Conservation (phyloP, 2,329 filamentous ascomycete genomes). For the Neonectria coccinea region DNA sequence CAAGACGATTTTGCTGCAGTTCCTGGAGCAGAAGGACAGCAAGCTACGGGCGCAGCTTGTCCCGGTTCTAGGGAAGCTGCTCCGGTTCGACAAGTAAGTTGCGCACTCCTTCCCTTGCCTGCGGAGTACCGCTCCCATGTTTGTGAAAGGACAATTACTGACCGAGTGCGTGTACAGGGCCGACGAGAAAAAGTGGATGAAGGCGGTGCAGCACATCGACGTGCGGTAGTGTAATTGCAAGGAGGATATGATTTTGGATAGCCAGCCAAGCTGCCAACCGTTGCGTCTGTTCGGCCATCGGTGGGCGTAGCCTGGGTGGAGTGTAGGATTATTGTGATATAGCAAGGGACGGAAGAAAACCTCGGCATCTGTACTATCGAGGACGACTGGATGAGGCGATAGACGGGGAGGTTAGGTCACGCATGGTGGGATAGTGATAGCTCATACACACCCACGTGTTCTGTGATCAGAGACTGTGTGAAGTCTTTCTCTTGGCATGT, state of each 20-base stretch:
- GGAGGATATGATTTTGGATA: conserved; percentile 8
- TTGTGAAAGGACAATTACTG: conserved; percentile 8
- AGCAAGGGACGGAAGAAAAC: background rate
- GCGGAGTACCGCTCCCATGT: background rate
- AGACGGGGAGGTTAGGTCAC: conserved; percentile 1
- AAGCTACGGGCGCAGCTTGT: conserved; percentile 81
- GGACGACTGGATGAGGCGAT: conserved; percentile 8
- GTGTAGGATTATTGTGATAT: conserved; percentile 38
- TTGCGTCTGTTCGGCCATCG: background rate
- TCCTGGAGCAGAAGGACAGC: conserved; percentile 83
- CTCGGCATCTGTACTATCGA: background rate
- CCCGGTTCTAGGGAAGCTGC: conserved; percentile 79
- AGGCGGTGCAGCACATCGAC: conserved; percentile 72
- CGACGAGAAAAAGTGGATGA: conserved; percentile 89
- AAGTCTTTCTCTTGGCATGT: background rate
- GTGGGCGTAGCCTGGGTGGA: conserved; percentile 16
- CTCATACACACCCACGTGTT: conserved; percentile 1
- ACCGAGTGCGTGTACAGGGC: conserved; percentile 49
- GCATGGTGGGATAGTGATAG: background rate
- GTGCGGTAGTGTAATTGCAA: conserved; percentile 44
- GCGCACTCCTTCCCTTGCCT: background rate
- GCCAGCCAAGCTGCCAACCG: background rate
- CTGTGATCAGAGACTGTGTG: background rate
- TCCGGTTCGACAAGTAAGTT: conserved; percentile 81
- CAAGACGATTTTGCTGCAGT: conserved; percentile 85